Percentiles rank a stretch among this genome's conserved stretches.
Conservation (phyloP, 2,329 filamentous ascomycete genomes). For the Fusarium begoniae region DNA sequence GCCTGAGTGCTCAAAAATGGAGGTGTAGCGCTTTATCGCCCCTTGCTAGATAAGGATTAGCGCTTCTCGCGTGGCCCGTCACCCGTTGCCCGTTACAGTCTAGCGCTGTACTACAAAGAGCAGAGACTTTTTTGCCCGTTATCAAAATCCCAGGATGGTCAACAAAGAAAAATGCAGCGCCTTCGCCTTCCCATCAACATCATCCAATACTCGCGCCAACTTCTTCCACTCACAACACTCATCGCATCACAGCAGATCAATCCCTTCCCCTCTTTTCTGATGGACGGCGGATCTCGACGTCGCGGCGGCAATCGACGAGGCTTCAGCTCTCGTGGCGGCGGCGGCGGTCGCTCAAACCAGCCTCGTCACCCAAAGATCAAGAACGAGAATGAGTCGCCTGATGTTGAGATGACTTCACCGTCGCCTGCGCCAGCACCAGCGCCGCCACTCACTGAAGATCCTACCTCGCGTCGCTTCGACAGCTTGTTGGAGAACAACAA, state of each 20-base stretch:
- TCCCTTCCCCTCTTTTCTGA: background rate
- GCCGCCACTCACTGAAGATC: slow-evolving; percentile 45
- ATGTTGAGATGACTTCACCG: background rate
- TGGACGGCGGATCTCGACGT: slow-evolving; percentile 21
- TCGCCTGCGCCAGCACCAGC: background rate
- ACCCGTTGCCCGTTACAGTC: background rate
- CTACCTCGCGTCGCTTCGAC: slow-evolving; percentile 57
- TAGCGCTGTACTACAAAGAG: slow-evolving; percentile 5
- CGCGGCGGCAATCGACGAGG: slow-evolving; percentile 7
- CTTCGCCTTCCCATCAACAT: slow-evolving; percentile 2
- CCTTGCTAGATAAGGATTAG: background rate
- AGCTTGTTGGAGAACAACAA: slow-evolving; percentile 53
- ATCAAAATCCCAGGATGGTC: background rate
- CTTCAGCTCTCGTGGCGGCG: background rate
- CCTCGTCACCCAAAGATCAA: background rate
- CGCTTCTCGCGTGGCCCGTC: background rate
- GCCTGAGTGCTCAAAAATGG: background rate
- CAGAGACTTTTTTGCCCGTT: slow-evolving; percentile 26
- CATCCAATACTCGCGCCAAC: background rate
- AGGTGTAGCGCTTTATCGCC: background rate
- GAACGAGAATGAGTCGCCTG: background rate
- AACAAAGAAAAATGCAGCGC: slow-evolving; percentile 19
- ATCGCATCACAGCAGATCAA: too few relatives aligned
- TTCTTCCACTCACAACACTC: background rate
- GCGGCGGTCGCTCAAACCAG: background rate